phyloP scores from a whole-genome alignment of 331 rosid genomes.

The Quercus lobata region DNA sequence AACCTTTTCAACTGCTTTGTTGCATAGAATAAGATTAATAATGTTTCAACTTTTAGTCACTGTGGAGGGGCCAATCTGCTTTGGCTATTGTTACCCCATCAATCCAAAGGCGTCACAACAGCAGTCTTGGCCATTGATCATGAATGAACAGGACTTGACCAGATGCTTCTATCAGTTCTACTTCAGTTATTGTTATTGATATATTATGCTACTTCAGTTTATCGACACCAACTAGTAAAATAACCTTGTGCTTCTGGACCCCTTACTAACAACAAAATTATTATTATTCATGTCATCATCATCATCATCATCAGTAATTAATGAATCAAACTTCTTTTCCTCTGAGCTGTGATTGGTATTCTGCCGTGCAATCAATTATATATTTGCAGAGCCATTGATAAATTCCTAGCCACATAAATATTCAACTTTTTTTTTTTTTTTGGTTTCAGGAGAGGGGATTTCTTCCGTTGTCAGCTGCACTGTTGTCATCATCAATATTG shows the following conservation, averaged over 20 bases:
- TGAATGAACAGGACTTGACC: not conserved
- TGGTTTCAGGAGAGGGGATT: constrained; percentile 86
- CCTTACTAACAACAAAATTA: not conserved
- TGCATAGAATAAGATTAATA: not conserved
- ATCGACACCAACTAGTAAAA: not conserved
- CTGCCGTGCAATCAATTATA: constrained; percentile 1
- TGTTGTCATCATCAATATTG: constrained; percentile 66
- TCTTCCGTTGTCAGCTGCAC: constrained; percentile 89
- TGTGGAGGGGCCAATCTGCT: not conserved
- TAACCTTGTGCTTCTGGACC: no score
- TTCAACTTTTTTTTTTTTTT: constrained; percentile 10
- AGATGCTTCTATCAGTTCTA: not conserved
- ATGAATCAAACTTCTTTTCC: not conserved
- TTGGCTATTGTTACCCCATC: not conserved
- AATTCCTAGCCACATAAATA: constrained; percentile 12
- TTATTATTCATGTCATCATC: not conserved
- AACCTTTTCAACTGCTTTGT: not conserved
- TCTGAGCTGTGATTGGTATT: not conserved
- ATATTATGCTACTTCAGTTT: no score
- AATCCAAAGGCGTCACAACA: not conserved
- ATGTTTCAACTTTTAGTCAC: not conserved
- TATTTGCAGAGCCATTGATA: not conserved
- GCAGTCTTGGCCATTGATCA: not conserved
- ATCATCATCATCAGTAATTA: not conserved
- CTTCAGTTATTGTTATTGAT: not conserved